phyloP scores from a whole-genome alignment of 164 flowering plant species.

The Vitis labrusca region DNA sequence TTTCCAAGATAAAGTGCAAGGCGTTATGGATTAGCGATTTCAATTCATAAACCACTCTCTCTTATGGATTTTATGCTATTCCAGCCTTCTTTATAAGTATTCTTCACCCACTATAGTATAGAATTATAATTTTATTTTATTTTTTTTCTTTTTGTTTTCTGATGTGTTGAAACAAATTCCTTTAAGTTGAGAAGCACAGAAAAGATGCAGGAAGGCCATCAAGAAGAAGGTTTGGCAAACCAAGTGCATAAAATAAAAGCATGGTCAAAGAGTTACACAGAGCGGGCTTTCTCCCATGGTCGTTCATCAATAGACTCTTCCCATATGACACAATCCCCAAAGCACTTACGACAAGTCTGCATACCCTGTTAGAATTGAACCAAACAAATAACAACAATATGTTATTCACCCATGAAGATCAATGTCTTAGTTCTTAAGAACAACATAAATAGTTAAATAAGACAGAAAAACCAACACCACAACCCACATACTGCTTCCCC shows the following conservation, averaged over 20 bases:
- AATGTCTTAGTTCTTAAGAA: neutral
- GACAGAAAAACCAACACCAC: too few species aligned
- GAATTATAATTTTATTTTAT: too few species aligned
- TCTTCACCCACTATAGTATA: too few species aligned
- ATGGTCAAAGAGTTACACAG: constrained; percentile 45
- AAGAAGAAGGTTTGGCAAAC: neutral
- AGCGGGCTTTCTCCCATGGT: constrained; percentile 93
- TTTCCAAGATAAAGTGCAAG: too few species aligned
- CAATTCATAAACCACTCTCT: too few species aligned
- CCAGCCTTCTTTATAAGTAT: too few species aligned
- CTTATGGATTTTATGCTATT: too few species aligned
- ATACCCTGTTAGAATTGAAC: constrained; percentile 52
- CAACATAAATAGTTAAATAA: neutral
- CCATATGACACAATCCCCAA: constrained; percentile 93
- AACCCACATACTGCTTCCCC: too few species aligned
- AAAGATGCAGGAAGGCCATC: too few species aligned
- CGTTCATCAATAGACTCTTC: constrained; percentile 90
- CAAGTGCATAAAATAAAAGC: neutral
- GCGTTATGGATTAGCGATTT: too few species aligned
- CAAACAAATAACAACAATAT: neutral
- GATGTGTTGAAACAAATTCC: too few species aligned
- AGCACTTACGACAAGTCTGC: constrained; percentile 65
- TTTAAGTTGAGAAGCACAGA: neutral
- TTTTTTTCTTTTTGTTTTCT: too few species aligned
- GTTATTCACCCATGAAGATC: neutral